Evolutionary conservation across 805 yeast species (phyloP), one percentile per base, ranked within the genome.

Genomic region (Ogataea salicorniae): DNA sequence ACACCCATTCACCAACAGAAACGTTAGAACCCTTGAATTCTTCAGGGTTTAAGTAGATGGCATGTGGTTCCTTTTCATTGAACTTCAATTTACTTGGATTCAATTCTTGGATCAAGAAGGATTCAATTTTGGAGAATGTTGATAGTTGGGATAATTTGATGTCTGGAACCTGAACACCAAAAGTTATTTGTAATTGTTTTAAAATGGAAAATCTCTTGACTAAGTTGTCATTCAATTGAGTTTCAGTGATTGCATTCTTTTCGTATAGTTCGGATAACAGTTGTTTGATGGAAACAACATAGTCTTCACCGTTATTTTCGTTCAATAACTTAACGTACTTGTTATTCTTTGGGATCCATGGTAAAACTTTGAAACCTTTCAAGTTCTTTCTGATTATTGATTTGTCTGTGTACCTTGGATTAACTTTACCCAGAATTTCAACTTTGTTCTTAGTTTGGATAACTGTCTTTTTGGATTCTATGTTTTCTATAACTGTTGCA

Each of bases 41-140:
- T 29, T 70, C 72, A 7, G 70, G 63, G 48, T 79, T 70, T 55
- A 87, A 71, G 51, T 81, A 80, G 47, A 87, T 78, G 29, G 88
- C 92, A 57, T 84, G 78, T n/a, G 94, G 60, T 58, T 81, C 78
- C 61, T 81, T 76, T 60, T 84, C 90, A 56, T 77, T 78, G 53
- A 69, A 75, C 1, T 46, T 43, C 60, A 69, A 68, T 56, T 73
- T 70, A 17, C 59, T 55, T 20, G 74, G 72, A 23, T 75, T 68
- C n/a, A 74, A 61, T 46, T 66, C 51, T 9, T 55, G 45, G 0
- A 54, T 34, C 42, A 79, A 64, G 45, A 72, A 73, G 0, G 56
- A 46, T 47, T 66, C 64, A 36, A 83, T 68, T 36, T 63, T 66
- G 2, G 51, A 61, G 20, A 76, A 66, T 14, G 68, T 63, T 50